phyloP scores from a whole-genome alignment of 2,329 filamentous ascomycete species.

The Monilinia fructicola region DNA sequence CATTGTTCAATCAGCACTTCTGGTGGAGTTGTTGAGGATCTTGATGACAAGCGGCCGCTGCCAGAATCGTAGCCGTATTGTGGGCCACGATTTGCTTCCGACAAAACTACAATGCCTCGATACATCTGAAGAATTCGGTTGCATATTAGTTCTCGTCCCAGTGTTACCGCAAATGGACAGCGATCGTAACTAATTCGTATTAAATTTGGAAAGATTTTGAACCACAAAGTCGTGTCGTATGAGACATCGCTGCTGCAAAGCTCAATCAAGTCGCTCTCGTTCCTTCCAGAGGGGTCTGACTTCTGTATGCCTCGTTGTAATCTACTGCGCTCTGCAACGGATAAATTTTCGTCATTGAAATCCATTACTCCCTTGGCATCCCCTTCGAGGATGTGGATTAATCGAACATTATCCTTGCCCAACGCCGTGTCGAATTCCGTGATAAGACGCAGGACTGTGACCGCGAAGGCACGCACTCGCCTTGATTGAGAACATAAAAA shows the following conservation, averaged over 20 bases:
- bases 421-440: conserved; percentile 91
- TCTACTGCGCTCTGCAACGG: conserved; percentile 87
- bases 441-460: conserved; percentile 87
- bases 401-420: conserved; percentile 68
- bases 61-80: conserved; percentile 61
- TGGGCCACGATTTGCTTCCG: conserved; percentile 67
- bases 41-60: conserved; percentile 47
- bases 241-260: conserved; percentile 93
- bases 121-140: conserved; percentile 93
- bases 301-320: conserved; percentile 87
- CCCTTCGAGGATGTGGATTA: conserved; percentile 90
- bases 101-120: conserved; percentile 73
- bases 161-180: conserved; percentile 86
- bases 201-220: conserved; percentile 95
- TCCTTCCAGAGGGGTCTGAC: conserved; percentile 59
- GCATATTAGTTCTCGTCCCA: conserved; percentile 89
- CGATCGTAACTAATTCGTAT: conserved; percentile 87
- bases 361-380: conserved; percentile 87
- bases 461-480: conserved; percentile 83
- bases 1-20: conserved; percentile 94
- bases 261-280: conserved; percentile 84
- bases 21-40: conserved; percentile 69
- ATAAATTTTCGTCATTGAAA: conserved; percentile 86
- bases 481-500: conserved; percentile 96
- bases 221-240: conserved; percentile 94